Conservation (phyloP, 1,284 basidiomycete genomes). For the Microbotryum scabiosae region DNA sequence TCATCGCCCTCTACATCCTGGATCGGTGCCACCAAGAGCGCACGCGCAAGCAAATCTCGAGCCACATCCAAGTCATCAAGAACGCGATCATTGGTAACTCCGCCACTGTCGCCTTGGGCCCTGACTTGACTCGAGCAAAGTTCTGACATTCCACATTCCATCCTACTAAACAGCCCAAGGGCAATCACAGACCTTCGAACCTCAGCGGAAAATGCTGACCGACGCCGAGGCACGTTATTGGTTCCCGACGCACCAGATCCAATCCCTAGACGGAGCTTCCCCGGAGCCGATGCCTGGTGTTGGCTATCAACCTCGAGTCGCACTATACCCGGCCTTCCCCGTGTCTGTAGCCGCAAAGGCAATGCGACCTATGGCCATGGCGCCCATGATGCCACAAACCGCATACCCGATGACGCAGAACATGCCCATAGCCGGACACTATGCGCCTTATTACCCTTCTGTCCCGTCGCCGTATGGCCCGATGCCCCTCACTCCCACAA, state of each 20-base stretch:
- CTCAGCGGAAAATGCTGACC: neutral
- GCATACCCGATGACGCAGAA: too few relatives aligned
- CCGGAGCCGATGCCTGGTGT: neutral
- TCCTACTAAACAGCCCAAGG: neutral
- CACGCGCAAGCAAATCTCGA: slow-evolving; percentile 41
- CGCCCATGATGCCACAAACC: neutral
- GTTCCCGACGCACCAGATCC: slow-evolving; percentile 1
- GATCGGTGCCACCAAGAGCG: slow-evolving; percentile 42
- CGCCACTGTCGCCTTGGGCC: neutral
- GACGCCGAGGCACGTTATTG: neutral
- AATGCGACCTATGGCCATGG: neutral
- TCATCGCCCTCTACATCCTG: slow-evolving; percentile 47
- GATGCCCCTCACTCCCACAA: slow-evolving; percentile 14
- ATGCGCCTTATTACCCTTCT: neutral
- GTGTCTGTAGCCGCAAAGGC: slow-evolving; percentile 29
- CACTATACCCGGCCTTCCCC: slow-evolving; percentile 27
- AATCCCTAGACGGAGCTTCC: neutral
- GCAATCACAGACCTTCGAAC: neutral
- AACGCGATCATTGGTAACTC: slow-evolving; percentile 39
- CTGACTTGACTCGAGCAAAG: neutral
- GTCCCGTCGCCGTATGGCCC: neutral
- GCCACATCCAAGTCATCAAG: slow-evolving; percentile 42
- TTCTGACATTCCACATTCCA: neutral
- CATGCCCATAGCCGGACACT: neutral
- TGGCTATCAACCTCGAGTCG: too few relatives aligned